These are phyloP conservation scores for Tolypocladium tropicale DNA, from an alignment of 2,329 filamentous ascomycete species.

Conservation along the genomic window DNA sequence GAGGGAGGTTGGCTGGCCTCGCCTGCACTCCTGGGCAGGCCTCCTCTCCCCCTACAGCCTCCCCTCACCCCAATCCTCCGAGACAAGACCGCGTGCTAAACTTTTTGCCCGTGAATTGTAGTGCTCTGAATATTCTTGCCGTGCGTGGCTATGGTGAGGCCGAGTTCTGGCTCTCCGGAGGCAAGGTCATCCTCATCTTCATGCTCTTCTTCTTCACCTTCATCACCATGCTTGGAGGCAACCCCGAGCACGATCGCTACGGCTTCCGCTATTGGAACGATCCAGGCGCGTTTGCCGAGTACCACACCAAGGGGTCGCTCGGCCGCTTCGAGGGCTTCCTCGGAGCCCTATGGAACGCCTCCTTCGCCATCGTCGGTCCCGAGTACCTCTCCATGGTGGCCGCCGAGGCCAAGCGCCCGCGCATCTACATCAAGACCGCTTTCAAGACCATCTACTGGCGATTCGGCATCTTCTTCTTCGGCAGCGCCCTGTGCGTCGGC, in stretches of 20 bases:
- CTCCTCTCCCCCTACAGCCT: background rate
- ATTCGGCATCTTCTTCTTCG: conserved; percentile 60
- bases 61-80: background rate
- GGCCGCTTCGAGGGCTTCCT: conserved; percentile 64
- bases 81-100: conserved; percentile 17
- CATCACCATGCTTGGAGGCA: conserved; percentile 69
- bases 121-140: conserved; percentile 52
- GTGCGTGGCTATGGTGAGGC: conserved; percentile 59
- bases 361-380: conserved; percentile 54
- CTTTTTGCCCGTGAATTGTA: conserved; percentile 15
- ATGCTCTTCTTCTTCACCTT: conserved; percentile 68
- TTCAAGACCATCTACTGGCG: conserved; percentile 68
- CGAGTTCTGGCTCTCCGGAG: conserved; percentile 57
- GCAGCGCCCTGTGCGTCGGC: conserved; percentile 55
- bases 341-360: conserved; percentile 53
- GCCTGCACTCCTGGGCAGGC: background rate
- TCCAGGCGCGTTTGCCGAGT: conserved; percentile 33
- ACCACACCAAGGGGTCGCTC: conserved; percentile 47
- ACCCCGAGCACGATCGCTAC: conserved; percentile 57
- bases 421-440: conserved; percentile 53
- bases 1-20: background rate
- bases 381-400: conserved; percentile 62
- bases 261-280: conserved; percentile 59
- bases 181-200: conserved; percentile 57
- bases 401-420: conserved; percentile 56